phyloP scores from a whole-genome alignment of 495 filamentous ascomycete genomes.

The Penicillium lividum region DNA sequence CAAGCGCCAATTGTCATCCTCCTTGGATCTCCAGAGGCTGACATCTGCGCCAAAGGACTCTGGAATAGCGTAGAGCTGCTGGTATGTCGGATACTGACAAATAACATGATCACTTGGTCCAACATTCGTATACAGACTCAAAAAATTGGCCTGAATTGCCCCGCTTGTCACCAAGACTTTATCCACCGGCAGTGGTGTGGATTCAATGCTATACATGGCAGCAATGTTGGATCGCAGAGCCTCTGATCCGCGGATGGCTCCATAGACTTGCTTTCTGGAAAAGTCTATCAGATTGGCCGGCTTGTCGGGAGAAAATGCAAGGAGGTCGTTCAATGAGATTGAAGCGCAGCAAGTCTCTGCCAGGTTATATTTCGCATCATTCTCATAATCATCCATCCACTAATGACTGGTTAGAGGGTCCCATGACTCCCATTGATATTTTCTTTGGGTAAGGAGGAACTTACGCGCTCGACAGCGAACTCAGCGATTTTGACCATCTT shows the following conservation, averaged over 20 bases:
- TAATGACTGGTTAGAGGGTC: conserved; percentile 27
- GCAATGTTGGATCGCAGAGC: conserved; percentile 63
- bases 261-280: conserved; percentile 64
- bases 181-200: conserved; percentile 50
- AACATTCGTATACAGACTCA: conserved; percentile 71
- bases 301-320: conserved; percentile 50
- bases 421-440: too few species aligned
- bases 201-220: conserved; percentile 58
- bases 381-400: conserved; percentile 90
- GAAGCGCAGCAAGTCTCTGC: conserved; percentile 85
- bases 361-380: conserved; percentile 72
- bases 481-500: conserved; percentile 67
- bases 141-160: conserved; percentile 81
- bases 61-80: conserved; percentile 79
- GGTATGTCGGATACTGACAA: conserved; percentile 87
- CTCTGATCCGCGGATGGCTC: conserved; percentile 66
- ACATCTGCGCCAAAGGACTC: conserved; percentile 78
- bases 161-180: conserved; percentile 77
- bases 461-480: conserved; percentile 79
- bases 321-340: conserved; percentile 72
- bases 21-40: conserved; percentile 70
- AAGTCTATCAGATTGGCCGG: conserved; percentile 37
- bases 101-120: conserved; percentile 83
- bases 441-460: neutral
- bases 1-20: conserved; percentile 62